phyloP scores from a whole-genome alignment of 2,329 filamentous ascomycete genomes.

The Diaporthe sp. region DNA sequence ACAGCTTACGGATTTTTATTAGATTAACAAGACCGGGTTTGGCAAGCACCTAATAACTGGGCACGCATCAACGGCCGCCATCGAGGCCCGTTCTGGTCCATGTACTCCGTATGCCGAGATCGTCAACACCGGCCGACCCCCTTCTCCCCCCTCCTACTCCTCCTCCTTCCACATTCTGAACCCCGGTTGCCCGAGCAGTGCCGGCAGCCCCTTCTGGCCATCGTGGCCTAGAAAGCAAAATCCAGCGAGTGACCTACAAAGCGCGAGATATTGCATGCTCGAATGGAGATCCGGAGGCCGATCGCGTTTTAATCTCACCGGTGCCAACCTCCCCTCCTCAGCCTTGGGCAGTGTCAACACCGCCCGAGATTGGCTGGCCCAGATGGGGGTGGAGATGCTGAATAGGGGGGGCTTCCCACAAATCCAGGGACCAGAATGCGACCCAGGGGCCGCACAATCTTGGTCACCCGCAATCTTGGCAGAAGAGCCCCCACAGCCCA shows the following conservation, averaged over 20 bases:
- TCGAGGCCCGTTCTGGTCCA: constrained; percentile 25
- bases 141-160: not conserved
- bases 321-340: constrained; percentile 23
- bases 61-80: constrained; percentile 15
- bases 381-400: constrained; percentile 27
- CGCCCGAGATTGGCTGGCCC: constrained; percentile 24
- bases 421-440: constrained; percentile 33
- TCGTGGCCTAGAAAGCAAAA: constrained; percentile 5
- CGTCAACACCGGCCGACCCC: constrained; percentile 24
- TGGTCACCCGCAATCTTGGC: constrained; percentile 29
- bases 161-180: not conserved
- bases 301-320: constrained; percentile 33
- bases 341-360: constrained; percentile 17
- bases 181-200: not conserved
- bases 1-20: constrained; percentile 20
- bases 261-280: constrained; percentile 18
- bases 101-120: constrained; percentile 21
- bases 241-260: constrained; percentile 10
- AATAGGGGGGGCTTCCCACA: constrained; percentile 33
- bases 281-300: constrained; percentile 32
- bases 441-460: constrained; percentile 28
- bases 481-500: constrained; percentile 28
- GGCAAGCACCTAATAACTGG: constrained; percentile 1
- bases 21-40: constrained; percentile 24
- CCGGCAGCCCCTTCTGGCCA: constrained; percentile 1